Evolutionary conservation across 2,329 filamentous ascomycete genomes (phyloP).

Genomic region (Periconia sp.): DNA sequence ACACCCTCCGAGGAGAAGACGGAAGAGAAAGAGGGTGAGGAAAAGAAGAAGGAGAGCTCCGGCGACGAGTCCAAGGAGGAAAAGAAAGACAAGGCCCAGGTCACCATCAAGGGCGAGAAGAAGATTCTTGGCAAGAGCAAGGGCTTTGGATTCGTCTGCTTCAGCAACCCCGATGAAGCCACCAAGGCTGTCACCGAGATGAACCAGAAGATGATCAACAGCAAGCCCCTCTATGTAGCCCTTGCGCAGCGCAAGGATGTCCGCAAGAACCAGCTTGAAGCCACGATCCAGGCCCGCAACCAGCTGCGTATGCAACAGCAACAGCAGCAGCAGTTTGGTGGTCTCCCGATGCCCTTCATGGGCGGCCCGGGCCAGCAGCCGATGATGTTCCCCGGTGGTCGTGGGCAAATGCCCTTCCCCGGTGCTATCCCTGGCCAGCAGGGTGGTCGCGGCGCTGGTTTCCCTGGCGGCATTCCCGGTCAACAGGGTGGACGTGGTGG

Average conservation of each 20-base stretch:
- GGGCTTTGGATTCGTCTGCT: slow-evolving; percentile 99
- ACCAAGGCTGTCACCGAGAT: slow-evolving; percentile 99
- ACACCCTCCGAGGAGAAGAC: slow-evolving; percentile 53
- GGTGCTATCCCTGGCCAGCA: slow-evolving; percentile 71
- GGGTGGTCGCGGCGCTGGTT: slow-evolving; percentile 83
- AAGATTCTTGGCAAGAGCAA: slow-evolving; percentile 93
- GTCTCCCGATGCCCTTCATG: slow-evolving; percentile 82
- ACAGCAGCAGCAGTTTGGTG: slow-evolving; percentile 65
- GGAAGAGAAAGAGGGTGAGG: slow-evolving; percentile 56
- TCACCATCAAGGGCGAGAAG: slow-evolving; percentile 65
- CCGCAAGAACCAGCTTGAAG: slow-evolving; percentile 97
- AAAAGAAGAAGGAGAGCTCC: slow-evolving; percentile 64
- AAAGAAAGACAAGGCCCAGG: slow-evolving; percentile 58
- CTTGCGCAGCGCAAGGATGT: slow-evolving; percentile 99
- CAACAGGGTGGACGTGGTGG: slow-evolving; percentile 89
- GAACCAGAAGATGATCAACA: slow-evolving; percentile 99
- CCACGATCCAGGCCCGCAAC: slow-evolving; percentile 98
- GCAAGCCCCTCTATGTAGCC: slow-evolving; percentile 97
- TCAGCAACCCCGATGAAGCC: slow-evolving; percentile 98
- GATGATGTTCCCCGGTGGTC: slow-evolving; percentile 64
- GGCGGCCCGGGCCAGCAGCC: slow-evolving; percentile 77
- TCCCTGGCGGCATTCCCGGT: slow-evolving; percentile 78
- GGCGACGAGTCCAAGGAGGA: slow-evolving; percentile 65
- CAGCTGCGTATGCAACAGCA: slow-evolving; percentile 98
- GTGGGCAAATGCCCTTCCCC: slow-evolving; percentile 68